Percentiles rank a stretch among this genome's conserved stretches.
These are phyloP conservation scores for Euryodendron excelsum DNA, from an alignment of 148 eudicot genomes.

Conservation along the genomic window DNA sequence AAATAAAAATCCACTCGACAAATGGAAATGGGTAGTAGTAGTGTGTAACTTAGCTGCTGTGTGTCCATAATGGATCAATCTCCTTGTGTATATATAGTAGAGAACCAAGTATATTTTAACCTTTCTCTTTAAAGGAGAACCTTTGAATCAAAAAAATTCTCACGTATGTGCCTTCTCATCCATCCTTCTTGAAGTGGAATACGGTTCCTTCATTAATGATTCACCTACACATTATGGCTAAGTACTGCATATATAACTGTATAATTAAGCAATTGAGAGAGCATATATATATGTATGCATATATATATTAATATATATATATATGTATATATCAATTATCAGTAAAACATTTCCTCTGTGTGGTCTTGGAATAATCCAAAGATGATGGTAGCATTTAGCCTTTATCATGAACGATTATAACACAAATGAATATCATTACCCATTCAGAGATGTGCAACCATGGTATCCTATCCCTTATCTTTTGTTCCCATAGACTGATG, in stretches of 20 bases:
- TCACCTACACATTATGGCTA: too few relatives aligned
- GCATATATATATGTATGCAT: too few relatives aligned
- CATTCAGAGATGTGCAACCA: neutral
- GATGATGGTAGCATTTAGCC: neutral
- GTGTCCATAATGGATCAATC: neutral
- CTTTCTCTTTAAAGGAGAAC: neutral
- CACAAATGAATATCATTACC: neutral
- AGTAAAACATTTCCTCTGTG: neutral
- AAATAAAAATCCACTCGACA: neutral
- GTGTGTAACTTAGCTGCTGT: neutral
- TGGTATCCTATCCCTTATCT: neutral
- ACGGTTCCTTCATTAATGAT: neutral
- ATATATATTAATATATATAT: neutral
- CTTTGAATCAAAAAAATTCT: constrained; percentile 1
- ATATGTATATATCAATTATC: neutral
- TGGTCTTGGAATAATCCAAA: neutral
- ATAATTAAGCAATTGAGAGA: too few relatives aligned
- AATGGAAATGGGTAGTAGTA: neutral
- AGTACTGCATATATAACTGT: too few relatives aligned
- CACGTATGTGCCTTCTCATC: neutral
- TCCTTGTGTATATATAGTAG: neutral
- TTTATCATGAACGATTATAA: neutral
- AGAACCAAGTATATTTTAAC: neutral
- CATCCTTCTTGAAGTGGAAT: neutral
- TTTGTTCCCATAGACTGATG: neutral